Base-by-base conservation (phyloP, 495 filamentous ascomycete species). In the Aspergillus leporis region DNA sequence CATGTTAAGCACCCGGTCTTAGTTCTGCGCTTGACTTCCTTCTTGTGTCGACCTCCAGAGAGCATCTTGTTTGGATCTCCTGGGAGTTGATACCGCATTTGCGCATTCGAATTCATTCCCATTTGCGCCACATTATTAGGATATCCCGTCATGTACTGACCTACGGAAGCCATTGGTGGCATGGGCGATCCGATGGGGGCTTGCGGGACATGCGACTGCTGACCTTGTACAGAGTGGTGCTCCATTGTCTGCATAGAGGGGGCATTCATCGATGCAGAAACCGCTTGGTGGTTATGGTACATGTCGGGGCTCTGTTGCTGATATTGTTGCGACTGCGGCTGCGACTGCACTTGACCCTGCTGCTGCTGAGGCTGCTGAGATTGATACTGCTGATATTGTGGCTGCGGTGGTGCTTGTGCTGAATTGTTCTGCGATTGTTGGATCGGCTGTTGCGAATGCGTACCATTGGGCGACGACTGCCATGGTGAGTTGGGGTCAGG, bases 1-100 rank as follows among this genome's bases (percentile, higher is more conserved):
- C 94, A 98, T 34, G 94, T 98, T 73, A 98, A 76, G 74, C 94
- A 98, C 14, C 94, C 94, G 5, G 94, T 97, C 80, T 98, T 98
- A 43, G 94, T 98, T 66, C 94, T 85, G 66, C 94, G 86, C 81
- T 98, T 98, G 72, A 98, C 96, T 78, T 98, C 94, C 83, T 98
- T 97, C 79, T 97, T 98, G 74, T 95, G 91, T 61, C 92, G 83
- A 34, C 89, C 88, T 52, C 90, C 86, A 30, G 87, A 87, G 75
- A 96, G 78, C 63, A 91, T 85, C 48, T 87, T 85, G 60, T 83
- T 77, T 0, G 76, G 66, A 46, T 78, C 76, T 3, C 73, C 73
- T 10, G 66, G 66, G 1, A 75, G 63, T 52, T 74, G 70, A 59
- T 80, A 78, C 21, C 70, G 69, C 75, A 78, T 79, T 61, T 79